These are phyloP conservation scores for Prunus salicina DNA, from an alignment of 306 rosid genomes.

Conservation along the genomic window DNA sequence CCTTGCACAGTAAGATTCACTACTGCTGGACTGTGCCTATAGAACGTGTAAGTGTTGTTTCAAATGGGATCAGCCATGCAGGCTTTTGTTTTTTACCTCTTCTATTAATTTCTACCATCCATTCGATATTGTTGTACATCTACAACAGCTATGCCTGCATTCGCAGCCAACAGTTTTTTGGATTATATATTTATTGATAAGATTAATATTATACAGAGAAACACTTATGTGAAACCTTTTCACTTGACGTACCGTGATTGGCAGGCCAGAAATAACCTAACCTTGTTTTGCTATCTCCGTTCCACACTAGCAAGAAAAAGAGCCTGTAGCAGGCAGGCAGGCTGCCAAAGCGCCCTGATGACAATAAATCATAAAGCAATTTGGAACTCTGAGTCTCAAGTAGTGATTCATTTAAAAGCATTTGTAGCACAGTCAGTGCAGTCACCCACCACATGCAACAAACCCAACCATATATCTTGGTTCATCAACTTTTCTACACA, in stretches of 20 bases:
- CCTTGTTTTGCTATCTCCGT: too few species aligned
- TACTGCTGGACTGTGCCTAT: neutral
- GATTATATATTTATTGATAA: neutral
- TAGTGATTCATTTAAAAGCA: neutral
- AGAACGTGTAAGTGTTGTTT: neutral
- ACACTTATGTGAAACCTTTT: too few species aligned
- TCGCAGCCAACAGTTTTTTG: neutral
- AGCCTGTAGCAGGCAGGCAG: neutral
- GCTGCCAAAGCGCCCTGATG: neutral
- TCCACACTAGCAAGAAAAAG: neutral
- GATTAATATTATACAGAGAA: neutral
- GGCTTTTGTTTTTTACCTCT: neutral
- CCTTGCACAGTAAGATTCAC: neutral
- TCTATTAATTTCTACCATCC: neutral
- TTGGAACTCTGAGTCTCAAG: slow-evolving; percentile 9
- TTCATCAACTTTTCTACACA: slow-evolving; percentile 35
- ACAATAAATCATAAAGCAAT: neutral
- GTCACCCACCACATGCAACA: slow-evolving; percentile 39
- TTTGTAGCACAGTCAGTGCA: slow-evolving; percentile 15
- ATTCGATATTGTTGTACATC: neutral
- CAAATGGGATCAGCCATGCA: neutral
- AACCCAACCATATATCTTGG: slow-evolving; percentile 22
- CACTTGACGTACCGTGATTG: too few species aligned
- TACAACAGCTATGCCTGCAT: neutral
- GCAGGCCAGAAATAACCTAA: too few species aligned